These are phyloP conservation scores for Cercospora citrullina DNA, from an alignment of 2,329 filamentous ascomycete species.

Conservation along the genomic window DNA sequence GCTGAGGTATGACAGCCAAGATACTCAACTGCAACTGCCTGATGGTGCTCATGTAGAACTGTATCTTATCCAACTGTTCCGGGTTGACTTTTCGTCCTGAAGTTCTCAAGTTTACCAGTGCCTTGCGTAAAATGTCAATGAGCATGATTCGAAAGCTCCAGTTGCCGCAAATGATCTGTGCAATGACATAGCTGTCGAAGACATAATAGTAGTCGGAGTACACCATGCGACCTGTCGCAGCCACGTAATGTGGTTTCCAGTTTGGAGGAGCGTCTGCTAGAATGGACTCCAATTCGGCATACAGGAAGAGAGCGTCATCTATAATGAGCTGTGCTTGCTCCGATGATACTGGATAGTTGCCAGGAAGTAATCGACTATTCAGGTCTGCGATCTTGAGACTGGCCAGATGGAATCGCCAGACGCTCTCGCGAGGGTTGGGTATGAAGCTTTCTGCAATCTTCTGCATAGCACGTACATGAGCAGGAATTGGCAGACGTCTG, in stretches of 20 bases:
- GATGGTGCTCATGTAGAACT: slow-evolving; percentile 9
- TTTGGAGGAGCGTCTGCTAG: slow-evolving; percentile 17
- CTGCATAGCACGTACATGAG: slow-evolving; percentile 18
- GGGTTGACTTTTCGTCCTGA: slow-evolving; percentile 5
- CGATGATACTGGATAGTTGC: slow-evolving; percentile 17
- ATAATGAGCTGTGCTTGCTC: slow-evolving; percentile 13
- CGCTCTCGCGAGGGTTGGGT: slow-evolving; percentile 15
- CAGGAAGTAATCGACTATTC: slow-evolving; percentile 20
- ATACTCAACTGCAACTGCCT: slow-evolving; percentile 19
- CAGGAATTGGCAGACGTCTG: slow-evolving; percentile 20
- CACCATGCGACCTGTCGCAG: slow-evolving; percentile 15
- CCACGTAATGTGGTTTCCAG: slow-evolving; percentile 17
- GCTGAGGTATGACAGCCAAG: slow-evolving; percentile 20
- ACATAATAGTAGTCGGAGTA: slow-evolving; percentile 23
- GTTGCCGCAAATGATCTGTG: slow-evolving; percentile 21
- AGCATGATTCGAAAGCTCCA: slow-evolving; percentile 22
- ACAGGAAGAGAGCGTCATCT: slow-evolving; percentile 13
- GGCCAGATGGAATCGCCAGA: slow-evolving; percentile 20
- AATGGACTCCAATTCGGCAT: slow-evolving; percentile 19
- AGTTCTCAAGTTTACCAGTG: slow-evolving; percentile 10
- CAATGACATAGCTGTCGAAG: slow-evolving; percentile 21
- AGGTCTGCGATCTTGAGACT: slow-evolving; percentile 18
- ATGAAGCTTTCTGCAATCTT: slow-evolving; percentile 18
- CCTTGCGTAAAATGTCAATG: slow-evolving; percentile 21
- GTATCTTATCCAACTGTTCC: slow-evolving; percentile 14